Base-by-base conservation (phyloP, 139 green algal genomes). In the Chlamydomonas asymmetrica region DNA sequence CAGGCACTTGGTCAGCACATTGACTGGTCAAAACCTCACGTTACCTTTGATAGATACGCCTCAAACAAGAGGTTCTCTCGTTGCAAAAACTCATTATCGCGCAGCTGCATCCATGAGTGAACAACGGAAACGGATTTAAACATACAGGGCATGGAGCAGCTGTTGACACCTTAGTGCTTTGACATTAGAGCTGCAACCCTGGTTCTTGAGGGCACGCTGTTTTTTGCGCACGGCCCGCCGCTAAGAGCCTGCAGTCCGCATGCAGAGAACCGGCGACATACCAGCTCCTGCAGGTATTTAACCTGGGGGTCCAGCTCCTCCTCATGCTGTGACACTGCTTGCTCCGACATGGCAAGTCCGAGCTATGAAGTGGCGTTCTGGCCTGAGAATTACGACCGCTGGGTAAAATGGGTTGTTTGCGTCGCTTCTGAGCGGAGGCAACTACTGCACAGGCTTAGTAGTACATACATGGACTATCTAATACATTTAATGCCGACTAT, bases 61-160 rank as follows among this genome's bases (percentile, higher is more conserved):
- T 86, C 81, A 32, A 90, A 63, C 27, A 90, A 72, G 67, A 87
- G 54, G 50, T 90, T 90, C 35, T 90, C 85, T 7, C 72, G 59
- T 43, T 89, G 80, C 61, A 89, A 29, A 41, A 85, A 83, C 74
- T 90, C 85, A 70, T 89, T 89, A n/a, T 87, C 82, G 29, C 76
- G 72, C 35, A 84, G 75, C 85, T 89, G 85, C 59, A 40, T 32
- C 43, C 32, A 54, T 41, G 2, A 41, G 31, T n/a, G 18, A 4
- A 49, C 20, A 10, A 23, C 22, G 8, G 20, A 62, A 37, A 16
- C 45, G 13, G 13, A 52, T 25, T 13, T 13, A 52, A 62, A 23
- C 54, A 62, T 13, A 23, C 13, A 0, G 8, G 23, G 54, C 54
- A 23, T 34, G 8, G 16, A 37, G 0, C 22, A n/a, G 54, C 27